These are phyloP conservation scores for Eucalyptus virginea DNA, from an alignment of 345 rosid species.

Conservation along the genomic window DNA sequence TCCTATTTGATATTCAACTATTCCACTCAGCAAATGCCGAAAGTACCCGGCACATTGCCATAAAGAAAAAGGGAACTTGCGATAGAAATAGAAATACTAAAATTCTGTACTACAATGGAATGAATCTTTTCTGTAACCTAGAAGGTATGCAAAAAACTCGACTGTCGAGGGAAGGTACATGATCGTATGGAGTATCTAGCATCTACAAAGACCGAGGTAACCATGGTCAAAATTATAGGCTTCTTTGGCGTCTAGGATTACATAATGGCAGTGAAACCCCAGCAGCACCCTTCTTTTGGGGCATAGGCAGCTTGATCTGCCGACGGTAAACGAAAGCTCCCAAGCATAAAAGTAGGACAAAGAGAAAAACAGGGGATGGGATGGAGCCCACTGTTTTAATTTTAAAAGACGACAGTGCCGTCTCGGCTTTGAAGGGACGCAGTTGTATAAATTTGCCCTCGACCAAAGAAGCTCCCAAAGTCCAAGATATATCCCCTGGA, in stretches of 20 bases:
- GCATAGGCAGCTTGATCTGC: constrained; percentile 40
- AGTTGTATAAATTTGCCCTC: constrained; percentile 23
- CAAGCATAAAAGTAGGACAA: constrained; percentile 19
- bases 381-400: neutral
- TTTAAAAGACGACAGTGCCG: neutral
- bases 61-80: neutral
- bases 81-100: neutral
- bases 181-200: neutral
- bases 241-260: constrained; percentile 17
- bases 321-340: constrained; percentile 10
- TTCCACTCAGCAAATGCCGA: neutral
- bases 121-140: neutral
- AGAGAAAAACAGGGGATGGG: constrained; percentile 18
- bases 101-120: neutral
- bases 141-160: neutral
- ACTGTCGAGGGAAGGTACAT: neutral
- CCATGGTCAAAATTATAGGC: neutral
- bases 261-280: constrained; percentile 22
- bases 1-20: neutral
- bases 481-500: constrained; percentile 56
- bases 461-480: constrained; percentile 44
- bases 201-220: neutral
- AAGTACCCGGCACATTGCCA: neutral
- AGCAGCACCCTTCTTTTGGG: constrained; percentile 11
- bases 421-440: neutral